Conservation (phyloP, 371 early-diverging fungal species). For the Apophysomyces sp. region DNA sequence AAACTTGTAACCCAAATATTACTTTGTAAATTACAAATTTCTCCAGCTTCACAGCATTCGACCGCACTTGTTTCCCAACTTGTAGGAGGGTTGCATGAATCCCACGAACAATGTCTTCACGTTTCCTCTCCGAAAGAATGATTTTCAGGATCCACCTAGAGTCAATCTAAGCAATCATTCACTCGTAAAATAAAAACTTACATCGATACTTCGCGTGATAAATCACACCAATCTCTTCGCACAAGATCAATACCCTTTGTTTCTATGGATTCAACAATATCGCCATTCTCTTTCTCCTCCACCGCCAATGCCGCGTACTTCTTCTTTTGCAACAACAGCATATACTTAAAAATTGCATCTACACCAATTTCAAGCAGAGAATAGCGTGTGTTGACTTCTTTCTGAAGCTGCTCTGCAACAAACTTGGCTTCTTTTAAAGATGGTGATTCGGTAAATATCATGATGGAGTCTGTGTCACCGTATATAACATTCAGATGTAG, state of each 20-base stretch:
- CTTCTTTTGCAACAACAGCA: conserved; percentile 97
- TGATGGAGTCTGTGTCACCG: conserved; percentile 99
- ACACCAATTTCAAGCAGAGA: conserved; percentile 93
- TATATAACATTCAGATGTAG: conserved; percentile 93
- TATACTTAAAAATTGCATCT: conserved; percentile 90
- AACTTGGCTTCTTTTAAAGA: conserved; percentile 56
- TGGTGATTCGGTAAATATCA: conserved; percentile 62
- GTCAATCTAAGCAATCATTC: neutral
- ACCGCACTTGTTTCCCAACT: conserved; percentile 52
- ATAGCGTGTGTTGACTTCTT: conserved; percentile 88
- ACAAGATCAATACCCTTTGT: conserved; percentile 96
- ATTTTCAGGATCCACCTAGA: conserved; percentile 67
- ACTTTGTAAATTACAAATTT: conserved; percentile 93
- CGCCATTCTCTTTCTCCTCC: conserved; percentile 41
- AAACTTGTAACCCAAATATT: neutral
- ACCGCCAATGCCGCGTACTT: conserved; percentile 95
- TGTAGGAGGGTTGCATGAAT: conserved; percentile 8
- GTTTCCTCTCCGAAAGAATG: conserved; percentile 63
- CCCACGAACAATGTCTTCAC: conserved; percentile 48
- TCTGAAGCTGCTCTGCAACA: conserved; percentile 75
- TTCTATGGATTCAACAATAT: conserved; percentile 62
- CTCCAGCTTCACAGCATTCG: conserved; percentile 59
- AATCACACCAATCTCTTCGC: conserved; percentile 95
- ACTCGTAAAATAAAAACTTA: conserved; percentile 24
- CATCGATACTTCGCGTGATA: conserved; percentile 81